A percentile compares a stretch with the other conserved stretches of the same genome.
These are phyloP conservation scores for Pelomyxa schiedti DNA, from an alignment of 78 protist genomes.

Conservation along the genomic window DNA sequence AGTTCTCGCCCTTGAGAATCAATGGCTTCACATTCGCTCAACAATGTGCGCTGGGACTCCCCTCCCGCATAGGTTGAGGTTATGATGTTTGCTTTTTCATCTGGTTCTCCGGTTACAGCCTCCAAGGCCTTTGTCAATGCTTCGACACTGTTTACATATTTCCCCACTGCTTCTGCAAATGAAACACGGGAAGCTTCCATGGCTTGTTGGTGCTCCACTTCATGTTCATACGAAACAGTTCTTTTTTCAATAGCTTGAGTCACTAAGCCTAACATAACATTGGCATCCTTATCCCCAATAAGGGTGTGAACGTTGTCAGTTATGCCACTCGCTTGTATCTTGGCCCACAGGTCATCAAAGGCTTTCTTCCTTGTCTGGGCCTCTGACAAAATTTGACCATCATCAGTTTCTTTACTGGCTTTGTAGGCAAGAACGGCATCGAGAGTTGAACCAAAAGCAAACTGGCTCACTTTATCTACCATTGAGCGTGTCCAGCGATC, in stretches of 20 bases:
- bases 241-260: background rate
- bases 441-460: conserved; percentile 13
- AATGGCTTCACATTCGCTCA: background rate
- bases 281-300: conserved; percentile 8
- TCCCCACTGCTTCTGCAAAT: background rate
- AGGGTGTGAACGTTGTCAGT: background rate
- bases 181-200: background rate
- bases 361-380: conserved; percentile 25
- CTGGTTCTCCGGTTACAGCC: background rate
- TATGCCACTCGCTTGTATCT: background rate
- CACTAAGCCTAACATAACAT: background rate
- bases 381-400: no score
- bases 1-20: conserved; percentile 21
- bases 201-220: background rate
- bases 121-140: background rate
- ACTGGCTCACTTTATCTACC: background rate
- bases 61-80: background rate
- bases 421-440: conserved; percentile 17
- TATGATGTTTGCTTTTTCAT: background rate
- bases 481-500: background rate
- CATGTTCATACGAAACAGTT: background rate
- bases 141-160: background rate
- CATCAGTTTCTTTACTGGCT: background rate
- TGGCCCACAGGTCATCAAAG: background rate
- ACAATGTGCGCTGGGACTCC: no score